Base-by-base conservation (phyloP, 2,329 filamentous ascomycete genomes). In the Leptographium galeiforme region DNA sequence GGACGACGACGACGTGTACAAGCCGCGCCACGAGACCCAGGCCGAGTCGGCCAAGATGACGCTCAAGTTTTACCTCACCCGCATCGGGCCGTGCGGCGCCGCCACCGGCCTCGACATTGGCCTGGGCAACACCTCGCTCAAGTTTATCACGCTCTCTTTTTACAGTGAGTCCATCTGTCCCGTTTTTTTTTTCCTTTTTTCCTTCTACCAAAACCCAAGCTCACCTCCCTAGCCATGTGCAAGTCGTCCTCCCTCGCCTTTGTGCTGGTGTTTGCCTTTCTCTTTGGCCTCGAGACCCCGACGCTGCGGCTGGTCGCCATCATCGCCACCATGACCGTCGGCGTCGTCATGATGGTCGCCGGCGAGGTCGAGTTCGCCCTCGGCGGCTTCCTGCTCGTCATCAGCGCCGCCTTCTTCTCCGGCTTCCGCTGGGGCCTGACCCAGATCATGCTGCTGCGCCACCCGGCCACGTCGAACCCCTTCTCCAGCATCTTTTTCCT, bases 341-440 rank as follows among this genome's bases (percentile, higher is more conserved):
- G 93, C 56, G 91, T 98, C 10, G 77, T 98, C 57, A 94, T 97
- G 82, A 98, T 98, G 93, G 93, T 97, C 0, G 89, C 89, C 7
- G 93, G 91, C 56, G 93, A 98, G 70, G 84, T 94, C 40, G 83
- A 89, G 50, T 98, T 98, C 69, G 82, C 89, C 61, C 75, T 85
- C 0, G 76, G 88, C 34, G 93, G 93, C 44, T 98, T 98, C 67
- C 70, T 89, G 48, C 84, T 98, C 58, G 87, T 97, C 70, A 97
- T 98, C 67, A 83, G 85, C 0, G 90, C 93, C 13, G 88, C 89
- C 51, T 93, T 95, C 70, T 95, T 95, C 66, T 95, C 89, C 2
- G 93, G 93, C 53, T 95, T 98, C 72, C 85, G 93, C 61, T 98
- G 93, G 93, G 88, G 82, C n/a, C 73, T 98, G n/a, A 97, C 93